Base-by-base conservation (phyloP, 441 rosid genomes). In the Aquilaria agallochum region DNA sequence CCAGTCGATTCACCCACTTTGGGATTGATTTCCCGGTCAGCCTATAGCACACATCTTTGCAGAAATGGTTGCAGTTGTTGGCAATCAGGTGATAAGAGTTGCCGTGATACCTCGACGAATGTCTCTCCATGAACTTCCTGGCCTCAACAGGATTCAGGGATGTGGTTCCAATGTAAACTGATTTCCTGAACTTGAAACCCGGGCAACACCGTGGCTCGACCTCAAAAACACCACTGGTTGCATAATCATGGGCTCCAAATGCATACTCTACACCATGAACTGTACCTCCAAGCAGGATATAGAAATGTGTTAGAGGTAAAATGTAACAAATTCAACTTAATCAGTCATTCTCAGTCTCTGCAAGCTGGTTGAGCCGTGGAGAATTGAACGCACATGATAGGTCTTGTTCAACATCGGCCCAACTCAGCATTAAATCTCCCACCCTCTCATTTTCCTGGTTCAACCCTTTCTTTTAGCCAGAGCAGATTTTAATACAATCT, bases 1-100 rank as follows among this genome's bases (percentile, higher is more conserved):
- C 86, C 33, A 84, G 83, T 12, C 89, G 81, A 47, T 84, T 84
- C 59, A 84, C 86, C 89, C 89, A 84, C 71, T 84, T 84, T 0
- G 89, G 86, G 68, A 84, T 81, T 42, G 61, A 64, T 61, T 81
- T 84, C 5, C 84, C 83, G 0, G 86, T 84, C 45, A 84, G 77
- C 64, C 76, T 78, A 67, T 74, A 68, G 57, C 83, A 84, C 53
- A 62, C 74, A 59, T 84, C 89, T 20, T 76, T 81, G 67, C 89
- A 84, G 72, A 81, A 84, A 68, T 84, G 89, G 76, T 84, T 81
- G 70, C 89, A 84, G 67, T 84, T 84, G 81, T 79, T 81, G 9
- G 68, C 81, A 32, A 81, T 84, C 78, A 84, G 72, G 83, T 81
- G 89, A 72, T 84, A 84, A 65, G 83, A 61, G 62, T 84, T 82